Conservation (phyloP, 75 land plant species). For the Chamaecyparis obtusa region DNA sequence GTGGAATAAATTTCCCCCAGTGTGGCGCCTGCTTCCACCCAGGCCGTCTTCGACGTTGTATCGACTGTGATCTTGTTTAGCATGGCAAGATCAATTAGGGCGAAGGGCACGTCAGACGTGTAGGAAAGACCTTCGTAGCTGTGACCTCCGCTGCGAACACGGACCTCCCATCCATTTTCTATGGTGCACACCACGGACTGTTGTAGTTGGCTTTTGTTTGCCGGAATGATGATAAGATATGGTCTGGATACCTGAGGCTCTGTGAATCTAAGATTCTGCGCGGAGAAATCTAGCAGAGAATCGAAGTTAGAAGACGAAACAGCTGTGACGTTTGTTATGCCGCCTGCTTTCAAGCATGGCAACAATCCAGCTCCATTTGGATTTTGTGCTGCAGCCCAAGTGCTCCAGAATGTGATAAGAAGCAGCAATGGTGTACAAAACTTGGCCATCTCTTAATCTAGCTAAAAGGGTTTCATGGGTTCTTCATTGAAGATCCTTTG, state of each 20-base stretch:
- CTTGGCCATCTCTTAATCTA: background rate
- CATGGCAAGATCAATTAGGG: constrained; percentile 21
- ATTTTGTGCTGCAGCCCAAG: background rate
- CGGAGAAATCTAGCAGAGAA: constrained; percentile 18
- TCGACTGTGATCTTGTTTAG: constrained; percentile 20
- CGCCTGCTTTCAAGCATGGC: background rate
- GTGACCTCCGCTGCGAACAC: constrained; percentile 38
- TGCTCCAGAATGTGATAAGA: background rate
- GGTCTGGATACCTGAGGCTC: constrained; percentile 17
- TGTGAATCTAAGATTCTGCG: constrained; percentile 38
- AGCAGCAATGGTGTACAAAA: background rate
- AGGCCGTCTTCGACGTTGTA: constrained; percentile 12
- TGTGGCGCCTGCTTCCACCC: constrained; percentile 33
- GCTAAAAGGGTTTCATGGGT: background rate
- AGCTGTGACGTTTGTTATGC: background rate
- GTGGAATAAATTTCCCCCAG: constrained; percentile 22
- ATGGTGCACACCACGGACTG: constrained; percentile 13
- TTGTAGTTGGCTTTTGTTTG: background rate
- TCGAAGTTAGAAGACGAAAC: background rate
- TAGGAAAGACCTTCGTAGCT: constrained; percentile 39
- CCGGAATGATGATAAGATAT: constrained; percentile 17
- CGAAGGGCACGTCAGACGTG: constrained; percentile 25
- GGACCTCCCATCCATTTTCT: background rate
- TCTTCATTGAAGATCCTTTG: too few species aligned
- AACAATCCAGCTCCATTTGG: background rate